Evolutionary conservation across 2,329 filamentous ascomycete genomes (phyloP).

Genomic region (Didymella arachidicola): DNA sequence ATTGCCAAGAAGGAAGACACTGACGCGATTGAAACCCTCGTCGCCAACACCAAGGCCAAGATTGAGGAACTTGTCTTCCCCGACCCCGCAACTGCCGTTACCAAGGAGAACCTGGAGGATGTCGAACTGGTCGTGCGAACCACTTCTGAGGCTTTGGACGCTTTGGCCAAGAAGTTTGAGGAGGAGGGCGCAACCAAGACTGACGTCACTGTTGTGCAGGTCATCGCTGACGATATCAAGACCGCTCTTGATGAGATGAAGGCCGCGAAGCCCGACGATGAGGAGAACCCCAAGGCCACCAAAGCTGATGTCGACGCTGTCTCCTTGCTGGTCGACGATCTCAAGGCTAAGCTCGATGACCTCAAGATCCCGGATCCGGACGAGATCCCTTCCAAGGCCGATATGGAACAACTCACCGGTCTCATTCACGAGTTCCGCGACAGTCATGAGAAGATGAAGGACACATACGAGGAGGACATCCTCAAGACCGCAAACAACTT

Average conservation of each 20-base stretch:
- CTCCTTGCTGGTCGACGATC: slow-evolving; percentile 81
- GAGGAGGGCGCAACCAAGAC: slow-evolving; percentile 75
- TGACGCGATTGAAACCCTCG: slow-evolving; percentile 86
- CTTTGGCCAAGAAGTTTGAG: slow-evolving; percentile 72
- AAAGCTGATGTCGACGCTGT: slow-evolving; percentile 85
- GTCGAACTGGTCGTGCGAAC: slow-evolving; percentile 75
- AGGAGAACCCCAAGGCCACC: slow-evolving; percentile 69
- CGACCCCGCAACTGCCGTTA: slow-evolving; percentile 73
- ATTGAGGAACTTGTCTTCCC: slow-evolving; percentile 77
- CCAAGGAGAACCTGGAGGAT: slow-evolving; percentile 65
- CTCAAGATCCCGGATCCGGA: slow-evolving; percentile 75
- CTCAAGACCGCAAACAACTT: slow-evolving; percentile 79
- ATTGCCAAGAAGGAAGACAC: slow-evolving; percentile 81
- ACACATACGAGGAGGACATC: slow-evolving; percentile 76
- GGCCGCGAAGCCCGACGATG: slow-evolving; percentile 57
- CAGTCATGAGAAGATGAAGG: slow-evolving; percentile 71
- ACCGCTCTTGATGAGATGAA: slow-evolving; percentile 74
- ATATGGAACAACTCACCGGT: slow-evolving; percentile 70
- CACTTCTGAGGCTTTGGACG: slow-evolving; percentile 74
- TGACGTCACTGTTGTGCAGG: slow-evolving; percentile 78
- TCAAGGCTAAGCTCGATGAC: slow-evolving; percentile 79
- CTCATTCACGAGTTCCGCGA: slow-evolving; percentile 61
- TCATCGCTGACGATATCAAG: slow-evolving; percentile 80
- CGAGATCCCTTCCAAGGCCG: slow-evolving; percentile 76
- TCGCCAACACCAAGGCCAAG: slow-evolving; percentile 87